Percentiles rank a stretch among this genome's conserved stretches.
These are phyloP conservation scores for Nigrospora sphaerica DNA, from an alignment of 2,329 filamentous ascomycete genomes.

Conservation along the genomic window DNA sequence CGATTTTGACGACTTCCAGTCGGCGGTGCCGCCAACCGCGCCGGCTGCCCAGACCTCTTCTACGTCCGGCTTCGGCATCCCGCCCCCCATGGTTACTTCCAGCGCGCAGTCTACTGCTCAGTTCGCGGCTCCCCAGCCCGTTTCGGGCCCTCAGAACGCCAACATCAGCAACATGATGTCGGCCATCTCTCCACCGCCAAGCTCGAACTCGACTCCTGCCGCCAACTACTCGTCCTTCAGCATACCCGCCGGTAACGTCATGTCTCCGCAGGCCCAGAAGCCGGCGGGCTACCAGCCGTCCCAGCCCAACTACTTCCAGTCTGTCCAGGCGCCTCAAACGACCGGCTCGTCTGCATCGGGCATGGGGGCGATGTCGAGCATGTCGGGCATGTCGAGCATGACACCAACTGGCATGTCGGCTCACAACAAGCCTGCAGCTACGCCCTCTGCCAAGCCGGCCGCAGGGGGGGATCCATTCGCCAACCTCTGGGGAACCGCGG, in stretches of 20 bases:
- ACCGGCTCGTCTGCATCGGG: constrained; percentile 19
- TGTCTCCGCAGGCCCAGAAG: constrained; percentile 39
- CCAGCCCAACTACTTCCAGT: constrained; percentile 93
- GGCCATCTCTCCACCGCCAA: constrained; percentile 69
- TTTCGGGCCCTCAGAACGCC: constrained; percentile 74
- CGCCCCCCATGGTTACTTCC: constrained; percentile 40
- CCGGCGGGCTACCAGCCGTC: constrained; percentile 64
- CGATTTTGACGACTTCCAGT: constrained; percentile 97
- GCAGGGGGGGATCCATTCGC: constrained; percentile 82
- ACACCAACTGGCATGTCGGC: constrained; percentile 16
- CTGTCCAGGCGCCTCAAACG: constrained; percentile 60
- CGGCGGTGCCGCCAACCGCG: constrained; percentile 58
- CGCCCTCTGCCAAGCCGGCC: constrained; percentile 42
- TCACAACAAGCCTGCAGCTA: constrained; percentile 38
- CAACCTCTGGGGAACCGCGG: constrained; percentile 73
- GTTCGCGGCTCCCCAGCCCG: constrained; percentile 75
- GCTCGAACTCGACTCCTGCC: constrained; percentile 44
- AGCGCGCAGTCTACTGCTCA: constrained; percentile 53
- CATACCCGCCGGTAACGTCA: constrained; percentile 33
- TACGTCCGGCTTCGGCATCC: constrained; percentile 33
- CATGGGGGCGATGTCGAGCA: constrained; percentile 16
- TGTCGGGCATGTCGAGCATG: constrained; percentile 10
- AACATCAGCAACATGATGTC: constrained; percentile 78
- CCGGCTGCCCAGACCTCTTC: constrained; percentile 42
- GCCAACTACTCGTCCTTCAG: constrained; percentile 60